These are phyloP conservation scores for Nitzschia inconspicua DNA, from an alignment of 108 stramenopile species.

Conservation along the genomic window DNA sequence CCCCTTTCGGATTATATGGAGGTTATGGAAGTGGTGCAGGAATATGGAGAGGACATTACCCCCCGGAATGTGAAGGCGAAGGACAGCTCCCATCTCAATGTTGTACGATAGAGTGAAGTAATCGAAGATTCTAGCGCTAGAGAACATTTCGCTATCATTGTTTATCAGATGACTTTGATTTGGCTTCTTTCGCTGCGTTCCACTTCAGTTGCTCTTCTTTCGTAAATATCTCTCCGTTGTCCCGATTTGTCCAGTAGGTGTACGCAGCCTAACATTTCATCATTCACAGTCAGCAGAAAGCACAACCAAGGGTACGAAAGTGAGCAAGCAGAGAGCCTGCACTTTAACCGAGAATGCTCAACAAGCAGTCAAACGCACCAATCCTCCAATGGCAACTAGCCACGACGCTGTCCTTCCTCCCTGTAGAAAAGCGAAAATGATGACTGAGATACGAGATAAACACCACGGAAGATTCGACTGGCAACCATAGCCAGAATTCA, in stretches of 20 bases:
- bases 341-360: too few species aligned
- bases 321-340: not conserved
- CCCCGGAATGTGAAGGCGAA: not conserved
- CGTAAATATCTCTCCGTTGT: slow-evolving; percentile 41
- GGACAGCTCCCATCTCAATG: not conserved
- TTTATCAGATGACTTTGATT: too few species aligned
- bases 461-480: not conserved
- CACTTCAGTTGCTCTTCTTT: slow-evolving; percentile 38
- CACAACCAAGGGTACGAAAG: not conserved
- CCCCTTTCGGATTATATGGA: slow-evolving; percentile 14
- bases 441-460: not conserved
- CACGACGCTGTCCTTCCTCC: slow-evolving; percentile 31
- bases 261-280: slow-evolving; percentile 22
- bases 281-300: not conserved
- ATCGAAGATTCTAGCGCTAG: too few species aligned
- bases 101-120: too few species aligned
- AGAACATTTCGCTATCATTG: too few species aligned
- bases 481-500: not conserved
- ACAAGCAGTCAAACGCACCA: too few species aligned
- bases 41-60: too few species aligned
- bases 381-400: slow-evolving; percentile 22
- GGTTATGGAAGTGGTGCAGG: not conserved
- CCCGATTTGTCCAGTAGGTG: slow-evolving; percentile 35
- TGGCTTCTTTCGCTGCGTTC: slow-evolving; percentile 30
- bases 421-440: slow-evolving; percentile 13